These are phyloP conservation scores for Brassica balearica DNA, from an alignment of 441 rosid species.

Conservation along the genomic window DNA sequence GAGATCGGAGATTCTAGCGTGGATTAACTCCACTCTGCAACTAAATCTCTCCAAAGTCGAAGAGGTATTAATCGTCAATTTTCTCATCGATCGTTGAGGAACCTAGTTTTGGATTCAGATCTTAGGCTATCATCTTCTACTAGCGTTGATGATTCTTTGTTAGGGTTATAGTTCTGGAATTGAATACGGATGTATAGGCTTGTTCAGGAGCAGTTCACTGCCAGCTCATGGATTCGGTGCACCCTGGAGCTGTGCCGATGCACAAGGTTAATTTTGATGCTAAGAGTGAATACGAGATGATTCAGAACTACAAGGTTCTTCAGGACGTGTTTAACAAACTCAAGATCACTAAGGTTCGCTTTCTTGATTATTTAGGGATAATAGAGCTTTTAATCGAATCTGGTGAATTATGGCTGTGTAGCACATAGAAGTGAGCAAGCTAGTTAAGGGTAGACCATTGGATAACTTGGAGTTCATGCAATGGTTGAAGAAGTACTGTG, in stretches of 20 bases:
- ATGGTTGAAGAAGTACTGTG: slow-evolving; percentile 96
- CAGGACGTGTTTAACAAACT: slow-evolving; percentile 97
- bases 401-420: background rate
- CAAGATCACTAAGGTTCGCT: slow-evolving; percentile 81
- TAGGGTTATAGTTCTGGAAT: background rate
- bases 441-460: slow-evolving; percentile 90
- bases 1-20: slow-evolving; percentile 91
- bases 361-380: background rate
- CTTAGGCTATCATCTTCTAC: background rate
- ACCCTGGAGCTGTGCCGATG: slow-evolving; percentile 94
- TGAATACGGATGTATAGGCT: slow-evolving; percentile 55
- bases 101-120: slow-evolving; percentile 17
- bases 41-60: slow-evolving; percentile 94
- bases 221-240: slow-evolving; percentile 89
- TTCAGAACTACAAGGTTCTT: slow-evolving; percentile 91
- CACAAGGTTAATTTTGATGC: slow-evolving; percentile 98
- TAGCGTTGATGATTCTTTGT: background rate
- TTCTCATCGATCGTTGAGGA: background rate
- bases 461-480: slow-evolving; percentile 98
- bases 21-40: slow-evolving; percentile 91
- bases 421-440: slow-evolving; percentile 91
- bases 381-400: background rate
- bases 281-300: slow-evolving; percentile 95
- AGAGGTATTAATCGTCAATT: slow-evolving; percentile 58
- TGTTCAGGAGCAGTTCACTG: slow-evolving; percentile 92